A percentile compares a stretch with the other conserved stretches of the same genome.
Conservation (phyloP, 2,329 filamentous ascomycete genomes). For the Fusarium incarnatum region DNA sequence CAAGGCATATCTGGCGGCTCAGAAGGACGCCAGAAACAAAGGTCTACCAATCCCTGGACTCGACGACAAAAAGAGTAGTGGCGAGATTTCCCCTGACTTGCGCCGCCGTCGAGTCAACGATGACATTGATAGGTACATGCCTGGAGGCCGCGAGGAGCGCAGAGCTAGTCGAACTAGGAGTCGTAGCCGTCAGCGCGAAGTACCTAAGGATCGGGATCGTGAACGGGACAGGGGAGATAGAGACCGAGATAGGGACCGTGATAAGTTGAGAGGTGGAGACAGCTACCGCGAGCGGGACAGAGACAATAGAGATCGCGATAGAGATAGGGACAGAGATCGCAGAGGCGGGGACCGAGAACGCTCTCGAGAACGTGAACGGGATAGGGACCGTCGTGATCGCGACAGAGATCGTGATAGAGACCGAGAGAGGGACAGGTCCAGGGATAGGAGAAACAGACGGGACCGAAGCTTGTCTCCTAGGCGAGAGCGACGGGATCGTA, state of each 20-base stretch:
- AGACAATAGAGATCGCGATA: conserved; percentile 44
- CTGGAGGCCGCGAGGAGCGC: conserved; percentile 57
- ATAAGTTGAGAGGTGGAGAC: conserved; percentile 43
- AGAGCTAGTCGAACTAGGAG: conserved; percentile 53
- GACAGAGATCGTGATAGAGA: conserved; percentile 27
- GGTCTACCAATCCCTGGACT: conserved; percentile 68
- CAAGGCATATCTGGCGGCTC: conserved; percentile 71
- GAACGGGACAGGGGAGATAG: conserved; percentile 43
- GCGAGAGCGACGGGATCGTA: conserved; percentile 53
- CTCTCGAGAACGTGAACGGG: conserved; percentile 49
- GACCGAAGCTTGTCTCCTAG: conserved; percentile 51
- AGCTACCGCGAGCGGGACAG: conserved; percentile 38
- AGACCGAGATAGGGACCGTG: conserved; percentile 45
- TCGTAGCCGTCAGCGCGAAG: conserved; percentile 50
- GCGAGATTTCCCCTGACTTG: conserved; percentile 60
- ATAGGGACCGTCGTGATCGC: conserved; percentile 47
- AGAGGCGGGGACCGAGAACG: conserved; percentile 52
- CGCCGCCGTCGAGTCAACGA: conserved; percentile 45
- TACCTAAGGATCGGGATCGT: conserved; percentile 51
- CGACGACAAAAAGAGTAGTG: conserved; percentile 62
- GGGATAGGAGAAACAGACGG: conserved; percentile 43
- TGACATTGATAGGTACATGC: conserved; percentile 60
- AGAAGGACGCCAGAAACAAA: conserved; percentile 70
- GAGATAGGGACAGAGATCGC: conserved; percentile 48
- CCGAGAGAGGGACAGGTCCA: conserved; percentile 35